Percentiles rank a stretch among this genome's conserved stretches.
Evolutionary conservation across 2,329 filamentous ascomycete species (phyloP).

Genomic region (Immersiporthe knoxdaviesiana): DNA sequence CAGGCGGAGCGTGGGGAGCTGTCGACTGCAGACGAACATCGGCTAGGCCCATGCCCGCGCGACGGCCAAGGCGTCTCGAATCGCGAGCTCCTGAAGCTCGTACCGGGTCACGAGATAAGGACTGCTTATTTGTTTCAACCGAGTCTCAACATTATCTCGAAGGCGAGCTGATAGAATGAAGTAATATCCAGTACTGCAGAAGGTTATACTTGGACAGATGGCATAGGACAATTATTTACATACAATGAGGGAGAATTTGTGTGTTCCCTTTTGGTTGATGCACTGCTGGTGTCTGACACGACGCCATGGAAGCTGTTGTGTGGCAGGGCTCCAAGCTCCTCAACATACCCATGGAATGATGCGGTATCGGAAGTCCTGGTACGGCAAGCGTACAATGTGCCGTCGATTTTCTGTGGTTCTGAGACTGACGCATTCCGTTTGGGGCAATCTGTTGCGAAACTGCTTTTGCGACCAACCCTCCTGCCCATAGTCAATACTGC

Average conservation of each 20-base stretch:
- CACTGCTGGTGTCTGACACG: too few relatives aligned
- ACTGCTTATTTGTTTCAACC: not conserved
- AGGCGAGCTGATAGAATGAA: not conserved
- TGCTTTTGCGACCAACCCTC: not conserved
- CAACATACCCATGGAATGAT: too few relatives aligned
- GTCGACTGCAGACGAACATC: not conserved
- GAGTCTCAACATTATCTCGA: not conserved
- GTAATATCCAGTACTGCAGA: not conserved
- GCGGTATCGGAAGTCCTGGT: not conserved
- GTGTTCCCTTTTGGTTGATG: too few relatives aligned
- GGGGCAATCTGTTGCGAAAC: not conserved
- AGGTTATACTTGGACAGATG: not conserved
- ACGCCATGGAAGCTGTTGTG: too few relatives aligned
- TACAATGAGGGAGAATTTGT: too few relatives aligned
- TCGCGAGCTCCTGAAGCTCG: slow-evolving; percentile 13
- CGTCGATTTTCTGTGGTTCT: not conserved
- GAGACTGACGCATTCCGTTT: not conserved
- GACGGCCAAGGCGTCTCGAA: not conserved
- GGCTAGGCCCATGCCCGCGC: not conserved
- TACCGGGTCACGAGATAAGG: not conserved
- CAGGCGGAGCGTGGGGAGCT: not conserved
- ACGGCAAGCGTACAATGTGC: not conserved
- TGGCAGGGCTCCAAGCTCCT: too few relatives aligned
- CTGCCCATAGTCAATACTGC: not conserved
- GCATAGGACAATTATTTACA: too few relatives aligned